These are phyloP conservation scores for Oropetium thomaeum DNA, from an alignment of 176 grass and related monocot genomes.

Conservation along the genomic window DNA sequence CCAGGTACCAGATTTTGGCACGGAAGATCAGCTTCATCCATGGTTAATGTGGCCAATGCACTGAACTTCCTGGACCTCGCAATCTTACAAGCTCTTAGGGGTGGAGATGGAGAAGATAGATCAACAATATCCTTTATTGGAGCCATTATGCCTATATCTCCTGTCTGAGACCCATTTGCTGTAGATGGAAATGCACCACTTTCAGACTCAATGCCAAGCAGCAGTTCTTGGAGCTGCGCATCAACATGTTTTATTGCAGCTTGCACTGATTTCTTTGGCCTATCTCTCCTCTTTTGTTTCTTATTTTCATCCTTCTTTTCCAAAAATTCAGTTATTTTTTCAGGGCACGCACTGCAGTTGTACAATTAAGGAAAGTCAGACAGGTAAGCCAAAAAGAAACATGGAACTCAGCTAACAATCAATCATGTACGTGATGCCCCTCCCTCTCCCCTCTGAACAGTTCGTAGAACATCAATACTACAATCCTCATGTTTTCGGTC, in stretches of 20 bases:
- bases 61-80: slow-evolving; percentile 32
- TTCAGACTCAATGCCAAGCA: slow-evolving; percentile 57
- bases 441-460: not conserved
- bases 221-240: slow-evolving; percentile 51
- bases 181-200: slow-evolving; percentile 9
- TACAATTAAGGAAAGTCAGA: slow-evolving; percentile 5
- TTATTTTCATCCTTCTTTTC: slow-evolving; percentile 70
- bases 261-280: slow-evolving; percentile 51
- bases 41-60: not conserved
- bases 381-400: not conserved
- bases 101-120: slow-evolving; percentile 58
- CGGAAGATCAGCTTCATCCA: slow-evolving; percentile 43
- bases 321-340: slow-evolving; percentile 77
- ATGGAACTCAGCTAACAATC: not conserved
- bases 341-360: slow-evolving; percentile 79
- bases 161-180: slow-evolving; percentile 9
- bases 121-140: slow-evolving; percentile 45
- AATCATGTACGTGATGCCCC: not conserved
- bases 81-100: slow-evolving; percentile 45
- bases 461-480: not conserved
- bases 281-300: slow-evolving; percentile 66
- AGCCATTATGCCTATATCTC: not conserved
- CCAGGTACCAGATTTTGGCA: slow-evolving; percentile 26
- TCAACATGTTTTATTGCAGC: slow-evolving; percentile 53
- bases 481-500: not conserved